Base-by-base conservation (phyloP, 306 rosid species). In the Sindora glabra region DNA sequence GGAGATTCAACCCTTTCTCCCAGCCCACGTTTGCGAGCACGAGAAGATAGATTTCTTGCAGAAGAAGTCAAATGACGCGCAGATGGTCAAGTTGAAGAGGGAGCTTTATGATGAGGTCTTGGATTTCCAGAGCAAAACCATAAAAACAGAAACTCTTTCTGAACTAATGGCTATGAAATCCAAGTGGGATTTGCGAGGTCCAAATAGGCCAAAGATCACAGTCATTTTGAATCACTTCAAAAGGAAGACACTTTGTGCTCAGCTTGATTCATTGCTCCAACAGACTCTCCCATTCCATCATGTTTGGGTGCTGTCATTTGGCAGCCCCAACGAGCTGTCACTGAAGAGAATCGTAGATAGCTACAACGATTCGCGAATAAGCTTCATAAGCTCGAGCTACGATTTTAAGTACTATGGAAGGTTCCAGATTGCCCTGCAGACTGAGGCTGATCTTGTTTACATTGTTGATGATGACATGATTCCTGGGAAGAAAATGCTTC, bases 351-450 rank as follows among this genome's bases (percentile, higher is more conserved):
- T 92, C 36, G 99, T 92, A 3, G 95, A 89, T 0, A 86, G 95
- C 74, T 92, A 92, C n/a, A 92, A 92, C 37, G 86, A 92, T 26
- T 55, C 95, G 6, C 79, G 94, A 54, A 86, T 92, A 32, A 86
- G 94, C 60, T 92, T 92, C 85, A 69, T 92, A 23, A 80, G 96
- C 59, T 92, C 99, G 27, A 82, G 72, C 66, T 89, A 92, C 45
- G 99, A 92, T 68, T 92, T 92, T 76, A 92, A 89, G 83, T 92
- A 92, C 89, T 92, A 92, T 39, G 99, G 99, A 41, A 82, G 99
- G 67, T 92, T 92, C 54, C 99, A 92, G 45, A 83, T 92, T 82
- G 99, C 99, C 32, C 68, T 92, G 16, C 99, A 92, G 69, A 89
- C 96, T 1, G 94, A 86, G 56, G 90, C 87, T 10, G 95, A 92